phyloP scores from a whole-genome alignment of 2,329 filamentous ascomycete species.

The Venturia oleaginea region DNA sequence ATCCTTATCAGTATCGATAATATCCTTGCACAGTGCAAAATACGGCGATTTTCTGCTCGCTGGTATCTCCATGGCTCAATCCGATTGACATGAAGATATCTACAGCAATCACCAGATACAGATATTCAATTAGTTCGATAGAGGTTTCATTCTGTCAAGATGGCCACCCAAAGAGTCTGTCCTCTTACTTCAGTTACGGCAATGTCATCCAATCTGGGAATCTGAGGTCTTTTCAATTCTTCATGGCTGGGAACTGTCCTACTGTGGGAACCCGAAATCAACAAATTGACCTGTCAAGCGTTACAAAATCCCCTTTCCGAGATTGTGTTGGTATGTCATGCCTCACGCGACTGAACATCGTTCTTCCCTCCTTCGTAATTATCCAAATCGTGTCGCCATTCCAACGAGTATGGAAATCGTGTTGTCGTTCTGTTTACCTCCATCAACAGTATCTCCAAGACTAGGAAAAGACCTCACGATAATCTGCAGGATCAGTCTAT shows the following conservation, averaged over 20 bases:
- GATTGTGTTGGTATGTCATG: background rate
- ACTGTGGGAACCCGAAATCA: background rate
- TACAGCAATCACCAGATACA: background rate
- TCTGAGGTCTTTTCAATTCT: background rate
- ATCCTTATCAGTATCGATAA: background rate
- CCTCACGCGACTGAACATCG: background rate
- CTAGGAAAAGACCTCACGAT: background rate
- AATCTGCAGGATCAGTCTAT: background rate
- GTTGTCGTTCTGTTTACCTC: background rate
- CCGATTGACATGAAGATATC: background rate
- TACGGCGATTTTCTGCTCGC: background rate
- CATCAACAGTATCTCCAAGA: background rate
- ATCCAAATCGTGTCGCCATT: background rate
- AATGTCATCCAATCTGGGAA: background rate
- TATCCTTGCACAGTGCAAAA: background rate
- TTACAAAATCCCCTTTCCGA: background rate
- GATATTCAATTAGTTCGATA: background rate
- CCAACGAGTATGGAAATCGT: background rate
- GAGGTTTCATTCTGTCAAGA: background rate
- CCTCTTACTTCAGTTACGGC: background rate
- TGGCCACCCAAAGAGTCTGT: background rate
- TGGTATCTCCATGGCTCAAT: background rate
- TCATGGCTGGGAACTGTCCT: conserved; percentile 2
- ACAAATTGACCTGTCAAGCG: conserved; percentile 2
- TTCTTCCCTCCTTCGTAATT: background rate